These are phyloP conservation scores for Aureobasidium vineae DNA, from an alignment of 2,329 filamentous ascomycete genomes.

Conservation along the genomic window DNA sequence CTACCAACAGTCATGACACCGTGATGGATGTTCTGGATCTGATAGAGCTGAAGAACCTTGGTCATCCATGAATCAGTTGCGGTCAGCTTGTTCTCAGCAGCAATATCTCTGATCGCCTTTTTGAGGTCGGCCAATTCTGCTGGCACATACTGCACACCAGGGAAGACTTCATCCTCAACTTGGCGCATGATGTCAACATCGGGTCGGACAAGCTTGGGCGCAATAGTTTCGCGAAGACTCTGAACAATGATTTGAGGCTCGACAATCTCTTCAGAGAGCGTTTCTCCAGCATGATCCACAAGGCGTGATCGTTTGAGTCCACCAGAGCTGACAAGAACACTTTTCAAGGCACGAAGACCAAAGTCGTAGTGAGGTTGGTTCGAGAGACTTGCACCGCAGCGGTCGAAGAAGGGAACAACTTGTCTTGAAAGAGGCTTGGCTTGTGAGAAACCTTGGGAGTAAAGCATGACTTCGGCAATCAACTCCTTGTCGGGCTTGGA, in stretches of 20 bases:
- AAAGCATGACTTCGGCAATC: slow-evolving; percentile 99
- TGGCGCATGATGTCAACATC: slow-evolving; percentile 85
- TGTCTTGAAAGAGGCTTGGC: slow-evolving; percentile 92
- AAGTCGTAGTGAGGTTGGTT: slow-evolving; percentile 99
- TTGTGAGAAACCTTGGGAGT: slow-evolving; percentile 97
- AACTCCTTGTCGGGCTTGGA: slow-evolving; percentile 99
- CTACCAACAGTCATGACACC: slow-evolving; percentile 99
- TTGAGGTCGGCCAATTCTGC: slow-evolving; percentile 79
- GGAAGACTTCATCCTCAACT: slow-evolving; percentile 85
- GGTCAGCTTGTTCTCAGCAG: slow-evolving; percentile 79
- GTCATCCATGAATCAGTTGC: slow-evolving; percentile 96
- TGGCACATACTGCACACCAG: slow-evolving; percentile 87
- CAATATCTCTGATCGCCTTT: slow-evolving; percentile 76
- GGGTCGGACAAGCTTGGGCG: slow-evolving; percentile 88
- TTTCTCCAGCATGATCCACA: slow-evolving; percentile 54
- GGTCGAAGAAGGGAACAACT: slow-evolving; percentile 97
- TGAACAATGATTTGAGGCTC: slow-evolving; percentile 98
- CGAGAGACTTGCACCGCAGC: slow-evolving; percentile 74
- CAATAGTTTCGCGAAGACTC: slow-evolving; percentile 96
- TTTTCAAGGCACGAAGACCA: slow-evolving; percentile 94
- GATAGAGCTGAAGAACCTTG: slow-evolving; percentile 93
- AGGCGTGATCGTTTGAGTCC: slow-evolving; percentile 87
- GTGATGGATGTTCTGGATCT: slow-evolving; percentile 97
- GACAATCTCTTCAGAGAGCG: slow-evolving; percentile 64
- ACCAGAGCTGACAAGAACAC: slow-evolving; percentile 95